Evolutionary conservation across 129 eudicot genomes (phyloP).

Genomic region (Lonicera japonica): DNA sequence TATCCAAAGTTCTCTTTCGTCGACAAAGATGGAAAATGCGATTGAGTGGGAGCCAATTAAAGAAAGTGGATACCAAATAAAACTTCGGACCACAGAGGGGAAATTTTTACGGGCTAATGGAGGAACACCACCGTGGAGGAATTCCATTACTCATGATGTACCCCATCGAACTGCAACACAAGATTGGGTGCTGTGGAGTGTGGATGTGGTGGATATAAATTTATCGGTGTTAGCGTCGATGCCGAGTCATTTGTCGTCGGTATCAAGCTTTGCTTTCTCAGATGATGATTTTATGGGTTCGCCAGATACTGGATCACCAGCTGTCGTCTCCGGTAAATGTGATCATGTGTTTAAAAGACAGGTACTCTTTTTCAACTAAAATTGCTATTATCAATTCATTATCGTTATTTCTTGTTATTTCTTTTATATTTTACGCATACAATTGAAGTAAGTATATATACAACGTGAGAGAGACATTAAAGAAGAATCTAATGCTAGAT

Average conservation of each 20-base stretch:
- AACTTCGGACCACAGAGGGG: constrained; percentile 41
- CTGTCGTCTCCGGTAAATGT: constrained; percentile 1
- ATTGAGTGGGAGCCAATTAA: constrained; percentile 64
- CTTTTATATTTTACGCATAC: no score
- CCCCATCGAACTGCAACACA: constrained; percentile 78
- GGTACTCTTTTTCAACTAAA: constrained; percentile 2
- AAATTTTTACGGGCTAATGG: constrained; percentile 71
- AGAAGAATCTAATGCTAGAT: no score
- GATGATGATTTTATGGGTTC: constrained; percentile 35
- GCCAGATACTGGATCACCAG: constrained; percentile 36
- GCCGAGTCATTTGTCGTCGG: constrained; percentile 21
- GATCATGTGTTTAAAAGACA: constrained; percentile 1
- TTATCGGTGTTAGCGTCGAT: constrained; percentile 33
- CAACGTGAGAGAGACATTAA: no score
- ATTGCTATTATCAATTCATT: not conserved
- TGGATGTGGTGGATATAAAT: constrained; percentile 60
- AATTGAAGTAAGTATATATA: no score
- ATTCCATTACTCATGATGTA: constrained; percentile 72
- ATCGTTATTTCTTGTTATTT: not conserved
- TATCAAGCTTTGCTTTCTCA: constrained; percentile 30
- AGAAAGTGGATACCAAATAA: constrained; percentile 23
- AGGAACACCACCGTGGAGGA: constrained; percentile 77
- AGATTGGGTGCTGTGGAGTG: constrained; percentile 80
- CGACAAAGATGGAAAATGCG: constrained; percentile 16
- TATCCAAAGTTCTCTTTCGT: constrained; percentile 22